A percentile compares a stretch with the other conserved stretches of the same genome.
These are phyloP conservation scores for Trametes pubescens DNA, from an alignment of 1,284 basidiomycete genomes.

Conservation along the genomic window DNA sequence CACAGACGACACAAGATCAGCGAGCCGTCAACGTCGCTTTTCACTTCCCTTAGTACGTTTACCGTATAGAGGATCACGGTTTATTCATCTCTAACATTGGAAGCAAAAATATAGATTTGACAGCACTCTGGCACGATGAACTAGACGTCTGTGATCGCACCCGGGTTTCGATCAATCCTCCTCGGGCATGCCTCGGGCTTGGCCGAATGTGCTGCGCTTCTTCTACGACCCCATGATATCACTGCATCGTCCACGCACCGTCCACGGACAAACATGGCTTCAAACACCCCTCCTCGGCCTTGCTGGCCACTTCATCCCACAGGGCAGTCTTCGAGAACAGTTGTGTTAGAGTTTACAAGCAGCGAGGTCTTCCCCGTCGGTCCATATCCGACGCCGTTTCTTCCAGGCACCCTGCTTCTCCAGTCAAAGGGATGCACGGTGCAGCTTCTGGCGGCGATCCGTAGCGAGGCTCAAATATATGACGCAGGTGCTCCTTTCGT, in stretches of 20 bases:
- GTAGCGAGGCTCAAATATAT: background rate
- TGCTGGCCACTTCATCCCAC: background rate
- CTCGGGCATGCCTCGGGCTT: constrained; percentile 5
- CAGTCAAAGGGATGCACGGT: background rate
- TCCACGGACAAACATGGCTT: background rate
- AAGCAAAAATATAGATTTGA: background rate
- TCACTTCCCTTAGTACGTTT: too few species aligned
- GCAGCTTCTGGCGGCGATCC: background rate
- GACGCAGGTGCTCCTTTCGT: background rate
- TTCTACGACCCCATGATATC: background rate
- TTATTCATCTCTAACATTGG: background rate
- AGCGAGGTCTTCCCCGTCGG: constrained; percentile 11
- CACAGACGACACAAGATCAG: background rate
- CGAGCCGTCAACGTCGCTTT: background rate
- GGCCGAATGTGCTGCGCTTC: background rate
- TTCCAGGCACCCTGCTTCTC: background rate
- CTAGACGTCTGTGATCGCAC: background rate
- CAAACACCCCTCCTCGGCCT: background rate
- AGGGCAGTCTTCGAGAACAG: background rate
- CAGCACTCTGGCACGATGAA: background rate
- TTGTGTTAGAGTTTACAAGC: constrained; percentile 4
- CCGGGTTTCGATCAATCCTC: background rate
- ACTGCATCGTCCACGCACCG: background rate
- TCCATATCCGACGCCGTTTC: constrained; percentile 7
- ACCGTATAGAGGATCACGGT: background rate